phyloP scores from a whole-genome alignment of 2,329 filamentous ascomycete species.

The Malbranchea cinnamomea region DNA sequence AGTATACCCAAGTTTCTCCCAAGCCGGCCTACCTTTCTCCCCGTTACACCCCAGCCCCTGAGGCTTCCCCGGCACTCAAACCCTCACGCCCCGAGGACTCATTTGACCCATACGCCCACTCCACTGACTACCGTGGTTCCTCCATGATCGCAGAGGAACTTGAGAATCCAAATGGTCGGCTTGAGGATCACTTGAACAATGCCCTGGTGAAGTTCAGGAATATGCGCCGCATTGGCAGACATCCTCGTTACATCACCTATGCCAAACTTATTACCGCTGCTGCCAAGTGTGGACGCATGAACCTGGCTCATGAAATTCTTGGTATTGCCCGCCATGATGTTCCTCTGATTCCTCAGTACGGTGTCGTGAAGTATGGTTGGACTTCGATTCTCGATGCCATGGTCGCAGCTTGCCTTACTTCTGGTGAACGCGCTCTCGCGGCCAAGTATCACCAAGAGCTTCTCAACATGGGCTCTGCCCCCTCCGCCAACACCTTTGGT shows the following conservation, averaged over 20 bases:
- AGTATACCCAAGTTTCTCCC: slow-evolving; percentile 29
- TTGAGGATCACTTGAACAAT: slow-evolving; percentile 60
- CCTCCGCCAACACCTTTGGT: slow-evolving; percentile 93
- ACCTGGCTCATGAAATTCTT: slow-evolving; percentile 71
- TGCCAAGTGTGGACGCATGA: slow-evolving; percentile 68
- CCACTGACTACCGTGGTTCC: slow-evolving; percentile 86
- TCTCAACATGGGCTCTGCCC: slow-evolving; percentile 74
- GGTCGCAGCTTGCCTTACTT: slow-evolving; percentile 78
- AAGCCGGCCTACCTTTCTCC: slow-evolving; percentile 33
- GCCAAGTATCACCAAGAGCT: slow-evolving; percentile 84
- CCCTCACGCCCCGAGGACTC: slow-evolving; percentile 59
- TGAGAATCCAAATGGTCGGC: slow-evolving; percentile 62
- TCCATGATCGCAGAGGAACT: slow-evolving; percentile 79
- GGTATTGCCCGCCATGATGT: slow-evolving; percentile 81
- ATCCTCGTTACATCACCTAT: slow-evolving; percentile 91
- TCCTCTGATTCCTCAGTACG: slow-evolving; percentile 68
- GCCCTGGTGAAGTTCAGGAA: slow-evolving; percentile 75
- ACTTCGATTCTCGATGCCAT: slow-evolving; percentile 91
- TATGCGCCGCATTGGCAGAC: slow-evolving; percentile 80
- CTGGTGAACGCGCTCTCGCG: slow-evolving; percentile 66
- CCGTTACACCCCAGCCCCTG: slow-evolving; percentile 26
- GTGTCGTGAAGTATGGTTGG: slow-evolving; percentile 87
- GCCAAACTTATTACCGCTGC: slow-evolving; percentile 87
- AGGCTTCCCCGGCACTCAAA: slow-evolving; percentile 37
- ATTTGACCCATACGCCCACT: slow-evolving; percentile 80